These are phyloP conservation scores for Austroboletus eburneus DNA, from an alignment of 768 basidiomycete genomes.

Conservation along the genomic window DNA sequence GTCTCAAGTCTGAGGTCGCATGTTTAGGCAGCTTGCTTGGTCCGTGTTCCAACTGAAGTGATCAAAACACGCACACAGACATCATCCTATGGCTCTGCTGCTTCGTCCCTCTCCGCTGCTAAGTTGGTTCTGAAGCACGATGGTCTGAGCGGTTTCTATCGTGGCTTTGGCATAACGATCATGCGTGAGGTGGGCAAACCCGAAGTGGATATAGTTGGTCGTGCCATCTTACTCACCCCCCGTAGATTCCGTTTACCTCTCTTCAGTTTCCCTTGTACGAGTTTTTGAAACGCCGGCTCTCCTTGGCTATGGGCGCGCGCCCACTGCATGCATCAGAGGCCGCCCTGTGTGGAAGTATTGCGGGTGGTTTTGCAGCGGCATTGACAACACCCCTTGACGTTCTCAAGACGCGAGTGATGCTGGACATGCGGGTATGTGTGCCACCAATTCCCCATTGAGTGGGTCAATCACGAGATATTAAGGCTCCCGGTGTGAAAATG, in stretches of 20 bases:
- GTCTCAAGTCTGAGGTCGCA: slow-evolving; percentile 7
- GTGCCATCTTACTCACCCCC: slow-evolving; percentile 6
- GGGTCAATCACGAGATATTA: background rate
- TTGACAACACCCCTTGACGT: slow-evolving; percentile 95
- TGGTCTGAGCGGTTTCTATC: slow-evolving; percentile 78
- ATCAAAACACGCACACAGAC: slow-evolving; percentile 94
- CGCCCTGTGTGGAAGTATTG: slow-evolving; percentile 84
- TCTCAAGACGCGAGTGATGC: slow-evolving; percentile 95
- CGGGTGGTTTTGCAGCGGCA: slow-evolving; percentile 87
- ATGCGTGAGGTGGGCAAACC: slow-evolving; percentile 50
- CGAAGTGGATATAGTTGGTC: background rate
- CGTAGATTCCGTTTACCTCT: slow-evolving; percentile 92
- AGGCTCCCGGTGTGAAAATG: slow-evolving; percentile 48
- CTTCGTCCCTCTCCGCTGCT: slow-evolving; percentile 61
- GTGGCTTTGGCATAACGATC: slow-evolving; percentile 81
- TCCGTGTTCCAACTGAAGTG: slow-evolving; percentile 94
- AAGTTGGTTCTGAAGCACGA: slow-evolving; percentile 52
- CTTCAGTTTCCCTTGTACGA: slow-evolving; percentile 97
- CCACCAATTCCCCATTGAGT: background rate
- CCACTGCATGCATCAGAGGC: slow-evolving; percentile 68
- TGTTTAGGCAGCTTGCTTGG: slow-evolving; percentile 75
- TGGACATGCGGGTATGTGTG: slow-evolving; percentile 73
- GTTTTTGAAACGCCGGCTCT: slow-evolving; percentile 67
- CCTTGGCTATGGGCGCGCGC: slow-evolving; percentile 49
- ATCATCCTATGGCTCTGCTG: slow-evolving; percentile 60